phyloP scores from a whole-genome alignment of 805 yeast genomes.

The Yarrowia osloensis region DNA sequence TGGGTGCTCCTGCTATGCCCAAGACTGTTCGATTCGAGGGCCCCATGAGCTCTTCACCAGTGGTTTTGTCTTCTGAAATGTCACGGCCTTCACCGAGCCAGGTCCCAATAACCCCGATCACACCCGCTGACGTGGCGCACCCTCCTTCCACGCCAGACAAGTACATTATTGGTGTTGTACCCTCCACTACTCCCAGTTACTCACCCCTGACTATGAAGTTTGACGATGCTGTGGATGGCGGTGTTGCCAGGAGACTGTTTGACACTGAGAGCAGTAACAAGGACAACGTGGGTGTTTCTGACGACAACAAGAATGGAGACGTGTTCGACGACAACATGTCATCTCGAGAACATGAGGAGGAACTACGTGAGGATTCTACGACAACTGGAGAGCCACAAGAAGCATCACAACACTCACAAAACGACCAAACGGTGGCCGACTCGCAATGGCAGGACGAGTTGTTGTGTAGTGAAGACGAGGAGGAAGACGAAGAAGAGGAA shows the following conservation, averaged over 20 bases:
- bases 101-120: constrained; percentile 9
- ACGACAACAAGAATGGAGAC: neutral
- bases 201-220: constrained; percentile 8
- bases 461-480: neutral
- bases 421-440: neutral
- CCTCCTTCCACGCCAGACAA: constrained; percentile 7
- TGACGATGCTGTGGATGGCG: neutral
- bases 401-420: neutral
- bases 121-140: neutral
- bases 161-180: neutral
- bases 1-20: neutral
- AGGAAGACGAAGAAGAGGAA: neutral
- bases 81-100: neutral
- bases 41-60: neutral
- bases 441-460: constrained; percentile 17
- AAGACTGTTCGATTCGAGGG: constrained; percentile 5
- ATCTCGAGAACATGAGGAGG: neutral
- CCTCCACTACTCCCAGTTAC: constrained; percentile 15
- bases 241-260: constrained; percentile 13
- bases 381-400: neutral
- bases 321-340: neutral
- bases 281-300: neutral
- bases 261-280: neutral
- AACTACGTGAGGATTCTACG: neutral
- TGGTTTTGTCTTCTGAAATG: constrained; percentile 2